Percentiles rank a stretch among this genome's conserved stretches.
Conservation (phyloP, 2,329 filamentous ascomycete genomes). For the Sclerotinia trifoliorum region DNA sequence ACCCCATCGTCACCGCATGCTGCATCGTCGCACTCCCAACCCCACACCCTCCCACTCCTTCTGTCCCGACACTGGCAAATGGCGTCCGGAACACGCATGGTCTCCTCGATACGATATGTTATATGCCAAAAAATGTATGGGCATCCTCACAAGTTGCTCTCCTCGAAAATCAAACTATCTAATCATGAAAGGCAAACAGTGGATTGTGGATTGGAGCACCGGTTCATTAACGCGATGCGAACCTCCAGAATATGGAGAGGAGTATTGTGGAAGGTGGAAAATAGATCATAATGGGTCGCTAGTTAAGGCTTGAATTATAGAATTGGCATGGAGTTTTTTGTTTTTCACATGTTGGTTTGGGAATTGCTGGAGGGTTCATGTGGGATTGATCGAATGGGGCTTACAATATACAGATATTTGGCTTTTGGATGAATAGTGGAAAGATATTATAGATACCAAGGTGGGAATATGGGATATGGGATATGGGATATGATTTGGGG, state of each 20-base stretch:
- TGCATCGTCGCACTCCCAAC: slow-evolving; percentile 12
- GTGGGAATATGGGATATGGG: slow-evolving; percentile 3
- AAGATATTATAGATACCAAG: slow-evolving; percentile 8
- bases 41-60: slow-evolving; percentile 27
- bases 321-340: slow-evolving; percentile 5
- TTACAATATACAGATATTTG: slow-evolving; percentile 7
- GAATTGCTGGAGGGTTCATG: neutral
- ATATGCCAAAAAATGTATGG: slow-evolving; percentile 60
- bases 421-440: neutral
- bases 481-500: slow-evolving; percentile 9
- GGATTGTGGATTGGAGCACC: slow-evolving; percentile 59
- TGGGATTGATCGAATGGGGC: neutral
- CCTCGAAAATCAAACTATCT: slow-evolving; percentile 59
- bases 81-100: slow-evolving; percentile 56
- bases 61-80: slow-evolving; percentile 48
- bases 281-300: slow-evolving; percentile 9
- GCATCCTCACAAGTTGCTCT: slow-evolving; percentile 55
- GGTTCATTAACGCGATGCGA: slow-evolving; percentile 54
- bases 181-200: slow-evolving; percentile 56
- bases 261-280: slow-evolving; percentile 20
- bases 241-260: slow-evolving; percentile 54
- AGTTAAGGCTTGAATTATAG: slow-evolving; percentile 4
- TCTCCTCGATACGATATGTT: slow-evolving; percentile 56
- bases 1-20: neutral
- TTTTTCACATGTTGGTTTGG: neutral